These are phyloP conservation scores for Nemania serpens DNA, from an alignment of 2,329 filamentous ascomycete species.

Conservation along the genomic window DNA sequence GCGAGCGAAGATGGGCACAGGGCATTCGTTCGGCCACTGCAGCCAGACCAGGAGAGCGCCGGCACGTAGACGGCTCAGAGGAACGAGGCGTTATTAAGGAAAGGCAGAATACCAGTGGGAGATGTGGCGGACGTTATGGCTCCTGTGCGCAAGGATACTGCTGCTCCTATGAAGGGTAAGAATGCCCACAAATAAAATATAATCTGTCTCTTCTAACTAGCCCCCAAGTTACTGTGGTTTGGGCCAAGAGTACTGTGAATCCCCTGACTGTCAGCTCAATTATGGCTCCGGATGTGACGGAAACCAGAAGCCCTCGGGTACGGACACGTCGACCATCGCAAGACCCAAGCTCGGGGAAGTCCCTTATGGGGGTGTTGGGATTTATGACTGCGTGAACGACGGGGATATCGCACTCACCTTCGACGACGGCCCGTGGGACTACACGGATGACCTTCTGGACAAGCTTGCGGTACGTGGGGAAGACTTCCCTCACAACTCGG, in stretches of 20 bases:
- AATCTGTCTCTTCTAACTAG: slow-evolving; percentile 22
- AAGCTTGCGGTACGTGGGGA: slow-evolving; percentile 42
- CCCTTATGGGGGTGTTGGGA: slow-evolving; percentile 51
- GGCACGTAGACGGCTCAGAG: slow-evolving; percentile 16
- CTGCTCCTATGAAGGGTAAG: slow-evolving; percentile 42
- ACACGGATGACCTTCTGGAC: slow-evolving; percentile 63
- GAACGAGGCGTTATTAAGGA: slow-evolving; percentile 27
- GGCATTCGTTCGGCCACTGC: slow-evolving; percentile 10
- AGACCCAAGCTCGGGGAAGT: slow-evolving; percentile 53
- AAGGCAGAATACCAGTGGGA: slow-evolving; percentile 35
- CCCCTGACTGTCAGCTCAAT: slow-evolving; percentile 44
- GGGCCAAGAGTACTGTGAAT: slow-evolving; percentile 36
- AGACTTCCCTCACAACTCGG: background rate
- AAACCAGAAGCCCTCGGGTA: slow-evolving; percentile 50
- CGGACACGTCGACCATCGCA: slow-evolving; percentile 50
- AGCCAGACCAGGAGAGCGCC: slow-evolving; percentile 15
- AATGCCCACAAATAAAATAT: background rate
- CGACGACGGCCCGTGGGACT: slow-evolving; percentile 66
- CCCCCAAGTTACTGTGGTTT: slow-evolving; percentile 37
- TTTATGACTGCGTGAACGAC: slow-evolving; percentile 54
- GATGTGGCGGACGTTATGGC: slow-evolving; percentile 35
- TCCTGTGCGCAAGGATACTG: slow-evolving; percentile 39
- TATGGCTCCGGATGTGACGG: slow-evolving; percentile 55
- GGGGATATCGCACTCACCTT: slow-evolving; percentile 66
- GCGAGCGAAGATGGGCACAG: slow-evolving; percentile 35